phyloP scores from a whole-genome alignment of 2,329 filamentous ascomycete genomes.

The Raffaelea arxii region DNA sequence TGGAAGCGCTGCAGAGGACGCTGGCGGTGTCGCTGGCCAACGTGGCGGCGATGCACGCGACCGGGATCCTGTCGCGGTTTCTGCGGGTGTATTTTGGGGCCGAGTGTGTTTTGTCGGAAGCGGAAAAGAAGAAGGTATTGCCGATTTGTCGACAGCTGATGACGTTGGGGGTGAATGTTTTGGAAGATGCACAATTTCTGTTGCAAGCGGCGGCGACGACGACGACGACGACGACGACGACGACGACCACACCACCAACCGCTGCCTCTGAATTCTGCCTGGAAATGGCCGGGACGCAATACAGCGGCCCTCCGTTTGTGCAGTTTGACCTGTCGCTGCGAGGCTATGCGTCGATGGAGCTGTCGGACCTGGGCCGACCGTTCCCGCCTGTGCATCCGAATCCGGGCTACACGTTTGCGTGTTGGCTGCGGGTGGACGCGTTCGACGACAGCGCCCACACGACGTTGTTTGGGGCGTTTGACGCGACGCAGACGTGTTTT shows the following conservation, averaged over 20 bases:
- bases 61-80: constrained; percentile 59
- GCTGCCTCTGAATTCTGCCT: constrained; percentile 60
- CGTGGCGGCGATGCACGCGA: constrained; percentile 59
- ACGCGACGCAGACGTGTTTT: constrained; percentile 86
- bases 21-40: constrained; percentile 58
- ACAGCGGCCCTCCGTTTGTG: constrained; percentile 73
- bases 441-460: constrained; percentile 84
- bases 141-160: constrained; percentile 61
- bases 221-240: too few relatives aligned
- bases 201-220: constrained; percentile 43
- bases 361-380: constrained; percentile 71
- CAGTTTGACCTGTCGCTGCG: constrained; percentile 87
- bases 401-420: constrained; percentile 79
- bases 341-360: constrained; percentile 83
- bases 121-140: constrained; percentile 51
- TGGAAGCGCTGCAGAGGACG: constrained; percentile 52
- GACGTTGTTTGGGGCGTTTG: constrained; percentile 91
- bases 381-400: constrained; percentile 77
- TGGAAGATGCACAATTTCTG: constrained; percentile 77
- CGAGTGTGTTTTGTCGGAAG: constrained; percentile 37
- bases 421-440: constrained; percentile 80
- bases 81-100: constrained; percentile 50
- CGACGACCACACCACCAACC: too few relatives aligned
- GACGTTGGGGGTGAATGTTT: constrained; percentile 63
- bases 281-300: constrained; percentile 61